Evolutionary conservation across 441 rosid genomes (phyloP).

Genomic region (Bocquillonia castaneifolia): DNA sequence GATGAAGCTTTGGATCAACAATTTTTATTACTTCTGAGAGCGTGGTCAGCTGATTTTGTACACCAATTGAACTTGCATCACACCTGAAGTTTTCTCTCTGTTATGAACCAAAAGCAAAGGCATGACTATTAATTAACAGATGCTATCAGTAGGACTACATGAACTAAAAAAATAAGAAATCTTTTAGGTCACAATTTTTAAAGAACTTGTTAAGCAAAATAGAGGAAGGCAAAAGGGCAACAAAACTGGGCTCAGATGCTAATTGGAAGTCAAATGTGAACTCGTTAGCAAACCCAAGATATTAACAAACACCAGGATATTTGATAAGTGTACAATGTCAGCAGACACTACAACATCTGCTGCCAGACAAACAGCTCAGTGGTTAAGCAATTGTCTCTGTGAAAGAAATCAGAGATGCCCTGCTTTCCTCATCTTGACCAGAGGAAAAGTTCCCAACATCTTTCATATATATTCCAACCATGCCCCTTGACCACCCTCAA

Average conservation of each 20-base stretch:
- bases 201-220: neutral
- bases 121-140: conserved; percentile 15
- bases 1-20: conserved; percentile 89
- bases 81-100: conserved; percentile 91
- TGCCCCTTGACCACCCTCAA: conserved; percentile 2
- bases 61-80: conserved; percentile 69
- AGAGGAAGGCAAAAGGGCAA: neutral
- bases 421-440: neutral
- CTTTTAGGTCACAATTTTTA: neutral
- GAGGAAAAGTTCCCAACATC: neutral
- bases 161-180: conserved; percentile 7
- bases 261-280: neutral
- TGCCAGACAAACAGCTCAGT: no score
- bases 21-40: conserved; percentile 82
- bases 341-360: neutral
- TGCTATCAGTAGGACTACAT: neutral
- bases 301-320: neutral
- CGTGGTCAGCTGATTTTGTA: conserved; percentile 72
- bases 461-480: neutral
- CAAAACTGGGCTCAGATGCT: neutral
- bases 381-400: neutral
- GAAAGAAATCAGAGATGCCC: neutral
- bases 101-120: conserved; percentile 22
- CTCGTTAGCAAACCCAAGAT: neutral
- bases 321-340: neutral